These are phyloP conservation scores for Colletotrichum tropicale DNA, from an alignment of 2,329 filamentous ascomycete genomes.

Conservation along the genomic window DNA sequence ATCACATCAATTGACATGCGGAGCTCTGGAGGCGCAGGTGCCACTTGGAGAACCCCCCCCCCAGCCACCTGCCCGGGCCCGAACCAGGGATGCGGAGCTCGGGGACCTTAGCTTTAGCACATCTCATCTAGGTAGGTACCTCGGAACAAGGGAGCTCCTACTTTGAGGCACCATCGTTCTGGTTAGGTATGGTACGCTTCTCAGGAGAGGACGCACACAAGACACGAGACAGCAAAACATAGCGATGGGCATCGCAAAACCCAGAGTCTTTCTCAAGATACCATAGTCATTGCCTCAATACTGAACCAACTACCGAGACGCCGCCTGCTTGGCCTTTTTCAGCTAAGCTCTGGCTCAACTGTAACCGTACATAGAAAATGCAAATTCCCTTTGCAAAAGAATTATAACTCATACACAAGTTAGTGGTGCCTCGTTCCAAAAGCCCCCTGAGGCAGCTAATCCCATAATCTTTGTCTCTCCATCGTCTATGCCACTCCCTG, in stretches of 20 bases:
- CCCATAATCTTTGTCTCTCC: neutral
- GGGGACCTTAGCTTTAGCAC: neutral
- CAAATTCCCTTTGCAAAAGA: constrained; percentile 21
- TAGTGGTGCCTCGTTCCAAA: constrained; percentile 4
- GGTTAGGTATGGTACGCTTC: neutral
- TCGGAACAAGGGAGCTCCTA: neutral
- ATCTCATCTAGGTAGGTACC: neutral
- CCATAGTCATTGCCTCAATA: constrained; percentile 8
- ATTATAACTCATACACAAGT: constrained; percentile 22
- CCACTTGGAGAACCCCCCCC: neutral
- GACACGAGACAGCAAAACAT: neutral
- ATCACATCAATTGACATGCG: neutral
- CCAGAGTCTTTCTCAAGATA: neutral
- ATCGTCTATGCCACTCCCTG: constrained; percentile 6
- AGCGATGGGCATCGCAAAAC: neutral
- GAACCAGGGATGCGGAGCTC: neutral
- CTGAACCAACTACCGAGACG: constrained; percentile 8
- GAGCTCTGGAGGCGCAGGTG: neutral
- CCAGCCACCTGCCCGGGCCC: neutral
- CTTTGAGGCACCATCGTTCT: neutral
- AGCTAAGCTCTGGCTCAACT: constrained; percentile 16
- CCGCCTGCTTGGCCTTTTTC: neutral
- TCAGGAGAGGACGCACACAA: neutral
- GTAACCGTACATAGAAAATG: constrained; percentile 21
- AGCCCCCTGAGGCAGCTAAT: neutral